Evolutionary conservation across 345 rosid genomes (phyloP).

Genomic region (Populus simonii): DNA sequence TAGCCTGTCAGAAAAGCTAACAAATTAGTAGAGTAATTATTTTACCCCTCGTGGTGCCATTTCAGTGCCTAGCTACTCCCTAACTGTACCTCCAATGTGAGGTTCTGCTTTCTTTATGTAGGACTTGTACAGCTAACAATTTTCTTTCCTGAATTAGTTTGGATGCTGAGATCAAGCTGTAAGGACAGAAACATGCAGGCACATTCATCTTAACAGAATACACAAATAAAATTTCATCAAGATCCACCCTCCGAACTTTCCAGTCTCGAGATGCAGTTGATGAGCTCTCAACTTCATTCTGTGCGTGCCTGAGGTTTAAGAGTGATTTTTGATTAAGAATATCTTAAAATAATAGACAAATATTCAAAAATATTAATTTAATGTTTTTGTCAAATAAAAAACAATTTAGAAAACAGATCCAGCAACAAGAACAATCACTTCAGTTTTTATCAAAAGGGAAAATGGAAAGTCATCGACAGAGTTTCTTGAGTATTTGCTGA

Average conservation of each 20-base stretch:
- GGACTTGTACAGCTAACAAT: neutral
- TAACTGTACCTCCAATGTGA: neutral
- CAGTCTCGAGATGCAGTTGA: neutral
- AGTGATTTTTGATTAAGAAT: no score
- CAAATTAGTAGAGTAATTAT: neutral
- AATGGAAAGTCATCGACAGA: constrained; percentile 9
- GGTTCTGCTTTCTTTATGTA: neutral
- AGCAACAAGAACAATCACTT: no score
- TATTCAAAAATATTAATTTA: no score
- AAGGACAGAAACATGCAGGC: neutral
- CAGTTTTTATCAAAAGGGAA: no score
- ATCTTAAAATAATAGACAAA: no score
- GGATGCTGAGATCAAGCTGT: neutral
- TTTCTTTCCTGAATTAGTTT: neutral
- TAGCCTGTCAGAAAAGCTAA: neutral
- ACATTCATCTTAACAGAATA: no score
- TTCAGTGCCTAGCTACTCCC: neutral
- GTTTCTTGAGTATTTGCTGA: neutral
- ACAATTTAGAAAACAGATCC: no score
- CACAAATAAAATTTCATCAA: no score
- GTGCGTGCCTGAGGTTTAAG: no score
- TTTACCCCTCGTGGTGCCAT: neutral
- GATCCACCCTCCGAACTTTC: neutral
- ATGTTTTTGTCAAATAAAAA: no score
- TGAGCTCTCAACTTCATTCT: neutral